Evolutionary conservation across 257 asterid genomes (phyloP), one percentile per base, ranked within the genome.

Genomic region (Pogostemon cablin): DNA sequence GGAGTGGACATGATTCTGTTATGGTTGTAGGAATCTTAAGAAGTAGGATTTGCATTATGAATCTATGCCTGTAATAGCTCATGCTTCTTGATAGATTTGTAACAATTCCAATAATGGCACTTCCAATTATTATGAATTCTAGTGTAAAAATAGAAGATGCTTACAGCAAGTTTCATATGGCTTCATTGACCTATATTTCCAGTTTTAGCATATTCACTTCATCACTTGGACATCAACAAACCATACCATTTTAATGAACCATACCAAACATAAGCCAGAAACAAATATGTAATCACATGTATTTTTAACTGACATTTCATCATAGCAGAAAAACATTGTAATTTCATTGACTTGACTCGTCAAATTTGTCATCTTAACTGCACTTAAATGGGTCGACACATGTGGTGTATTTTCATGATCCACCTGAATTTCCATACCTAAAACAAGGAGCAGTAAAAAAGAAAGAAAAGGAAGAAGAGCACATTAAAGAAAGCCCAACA

Each of bases 331-430:
- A 57, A 58, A 34, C 44, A 9, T 34, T 9, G 41, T 25, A 25
- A 55, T 7, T 55, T n/a, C 48, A 12, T 52, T 53, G 46, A 25
- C 50, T 46, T 59, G 52, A 60, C 25, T 72, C 12, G 52, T 35
- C 58, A 12, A 9, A 9, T 35, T 7, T 34, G 52, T 35, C 58
- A 12, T 17, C 37, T 35, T 7, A 11, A 25, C 47, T 39, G 38
- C 9, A 57, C 17, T 43, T 69, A 35, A 71, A 20, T 0, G 53
- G 4, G 42, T 37, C 71, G 9, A 52, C n/a, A 50, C 0, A 11
- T 12, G 49, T 52, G 50, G 44, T 15, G 38, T 60, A 9, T 32
- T 32, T 64, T 34, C 50, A 63, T 47, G 47, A 47, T 47, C 71
- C 60, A 67, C 69, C 54, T 35, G 47, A 46, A 25, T 5, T 46